Evolutionary conservation across 2,329 filamentous ascomycete species (phyloP).

Genomic region (Penicillium hesseltinei): DNA sequence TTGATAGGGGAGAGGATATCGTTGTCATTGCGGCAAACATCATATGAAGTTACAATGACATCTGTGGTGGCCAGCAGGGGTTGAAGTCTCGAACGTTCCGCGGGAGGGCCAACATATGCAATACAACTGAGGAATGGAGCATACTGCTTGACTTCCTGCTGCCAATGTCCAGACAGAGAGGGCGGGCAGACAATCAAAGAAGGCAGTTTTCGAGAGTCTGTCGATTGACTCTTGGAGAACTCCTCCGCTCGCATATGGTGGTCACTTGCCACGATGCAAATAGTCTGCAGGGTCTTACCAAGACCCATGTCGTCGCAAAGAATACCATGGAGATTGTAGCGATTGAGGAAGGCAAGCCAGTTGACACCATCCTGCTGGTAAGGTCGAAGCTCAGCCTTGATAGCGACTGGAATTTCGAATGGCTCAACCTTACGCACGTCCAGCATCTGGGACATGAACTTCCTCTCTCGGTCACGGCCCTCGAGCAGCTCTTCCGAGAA

Average conservation of each 20-base stretch:
- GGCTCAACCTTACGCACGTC: slow-evolving; percentile 96
- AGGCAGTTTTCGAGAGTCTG: slow-evolving; percentile 75
- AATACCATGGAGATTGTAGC: slow-evolving; percentile 95
- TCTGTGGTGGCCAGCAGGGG: slow-evolving; percentile 73
- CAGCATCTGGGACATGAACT: slow-evolving; percentile 93
- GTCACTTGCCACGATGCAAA: slow-evolving; percentile 97
- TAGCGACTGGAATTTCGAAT: slow-evolving; percentile 90
- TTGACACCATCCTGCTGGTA: slow-evolving; percentile 99
- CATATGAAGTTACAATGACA: slow-evolving; percentile 95
- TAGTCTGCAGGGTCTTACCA: slow-evolving; percentile 93
- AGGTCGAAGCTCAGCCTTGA: slow-evolving; percentile 92
- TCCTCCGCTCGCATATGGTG: slow-evolving; percentile 92
- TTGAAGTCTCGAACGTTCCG: slow-evolving; percentile 71
- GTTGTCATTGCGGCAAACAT: slow-evolving; percentile 95
- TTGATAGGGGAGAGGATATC: slow-evolving; percentile 77
- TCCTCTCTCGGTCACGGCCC: slow-evolving; percentile 88
- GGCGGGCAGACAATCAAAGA: slow-evolving; percentile 95
- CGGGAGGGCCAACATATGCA: slow-evolving; percentile 86
- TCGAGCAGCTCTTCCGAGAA: slow-evolving; percentile 83
- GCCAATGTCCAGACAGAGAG: slow-evolving; percentile 96
- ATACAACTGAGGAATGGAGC: slow-evolving; percentile 89
- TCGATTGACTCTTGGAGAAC: slow-evolving; percentile 74
- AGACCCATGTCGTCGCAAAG: slow-evolving; percentile 99
- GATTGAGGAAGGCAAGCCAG: slow-evolving; percentile 97
- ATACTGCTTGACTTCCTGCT: slow-evolving; percentile 94